phyloP scores from a whole-genome alignment of 768 basidiomycete species.

The Lenzites betulinus region DNA sequence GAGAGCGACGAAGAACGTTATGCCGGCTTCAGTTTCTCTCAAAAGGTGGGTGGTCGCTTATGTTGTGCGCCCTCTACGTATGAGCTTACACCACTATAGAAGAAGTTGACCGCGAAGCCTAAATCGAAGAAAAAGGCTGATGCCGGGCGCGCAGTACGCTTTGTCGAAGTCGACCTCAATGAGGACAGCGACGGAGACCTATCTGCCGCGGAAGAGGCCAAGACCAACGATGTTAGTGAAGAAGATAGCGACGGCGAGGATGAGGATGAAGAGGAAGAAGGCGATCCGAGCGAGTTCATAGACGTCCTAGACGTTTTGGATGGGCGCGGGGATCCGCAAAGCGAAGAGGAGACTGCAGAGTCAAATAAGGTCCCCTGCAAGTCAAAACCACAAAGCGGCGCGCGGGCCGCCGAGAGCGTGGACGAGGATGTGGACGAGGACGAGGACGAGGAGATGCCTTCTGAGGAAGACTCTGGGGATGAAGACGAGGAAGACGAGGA shows the following conservation, averaged over 20 bases:
- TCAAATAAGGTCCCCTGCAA: constrained; percentile 36
- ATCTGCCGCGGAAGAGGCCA: constrained; percentile 30
- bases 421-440: constrained; percentile 38
- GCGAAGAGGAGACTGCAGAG: constrained; percentile 39
- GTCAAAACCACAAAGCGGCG: constrained; percentile 1
- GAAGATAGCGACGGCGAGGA: no score
- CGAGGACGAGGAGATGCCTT: constrained; percentile 35
- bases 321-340: constrained; percentile 52
- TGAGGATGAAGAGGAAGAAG: constrained; percentile 40
- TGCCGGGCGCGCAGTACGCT: constrained; percentile 35
- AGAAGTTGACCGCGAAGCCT: constrained; percentile 28
- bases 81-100: constrained; percentile 2
- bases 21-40: constrained; percentile 56
- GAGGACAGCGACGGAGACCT: constrained; percentile 47
- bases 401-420: constrained; percentile 21
- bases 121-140: constrained; percentile 27
- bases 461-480: constrained; percentile 28
- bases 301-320: constrained; percentile 69
- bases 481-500: constrained; percentile 42
- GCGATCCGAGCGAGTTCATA: constrained; percentile 56
- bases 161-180: constrained; percentile 65
- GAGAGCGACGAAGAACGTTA: constrained; percentile 81
- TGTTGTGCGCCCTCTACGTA: neutral
- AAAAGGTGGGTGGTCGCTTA: constrained; percentile 32
- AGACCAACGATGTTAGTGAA: no score